Conservation (phyloP, 225 moss, liverwort and hornwort genomes). For the Pseudoscleropodium purum region DNA sequence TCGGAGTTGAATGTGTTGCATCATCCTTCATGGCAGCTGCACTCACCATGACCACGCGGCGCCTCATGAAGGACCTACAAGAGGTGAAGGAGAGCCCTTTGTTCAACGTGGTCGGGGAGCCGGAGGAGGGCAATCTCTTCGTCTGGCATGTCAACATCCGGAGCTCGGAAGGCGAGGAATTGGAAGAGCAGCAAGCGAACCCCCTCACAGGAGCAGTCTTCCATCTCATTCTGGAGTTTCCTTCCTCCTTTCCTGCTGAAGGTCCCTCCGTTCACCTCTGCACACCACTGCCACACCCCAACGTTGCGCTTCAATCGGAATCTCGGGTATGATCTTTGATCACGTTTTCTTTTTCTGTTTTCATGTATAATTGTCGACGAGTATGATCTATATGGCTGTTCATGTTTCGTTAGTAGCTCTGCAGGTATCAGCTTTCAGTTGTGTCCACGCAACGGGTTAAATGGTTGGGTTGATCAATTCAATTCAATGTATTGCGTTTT, state of each 20-base stretch:
- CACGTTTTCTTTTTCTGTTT: neutral
- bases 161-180: neutral
- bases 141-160: neutral
- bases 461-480: neutral
- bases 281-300: conserved; percentile 1
- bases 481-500: neutral
- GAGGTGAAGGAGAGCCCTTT: conserved; percentile 1
- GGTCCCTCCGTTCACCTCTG: neutral
- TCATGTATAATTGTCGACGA: neutral
- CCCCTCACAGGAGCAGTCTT: neutral
- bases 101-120: neutral
- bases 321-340: neutral
- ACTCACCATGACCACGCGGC: neutral
- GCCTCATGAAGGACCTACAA: conserved; percentile 2
- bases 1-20: neutral
- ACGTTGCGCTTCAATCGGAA: neutral
- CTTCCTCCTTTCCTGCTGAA: neutral
- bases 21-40: neutral
- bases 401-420: neutral
- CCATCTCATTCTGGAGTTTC: neutral
- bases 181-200: neutral
- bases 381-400: neutral
- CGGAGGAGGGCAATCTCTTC: neutral
- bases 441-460: neutral
- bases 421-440: neutral